These are phyloP conservation scores for Alnus rubra DNA, from an alignment of 306 rosid species.

Conservation along the genomic window DNA sequence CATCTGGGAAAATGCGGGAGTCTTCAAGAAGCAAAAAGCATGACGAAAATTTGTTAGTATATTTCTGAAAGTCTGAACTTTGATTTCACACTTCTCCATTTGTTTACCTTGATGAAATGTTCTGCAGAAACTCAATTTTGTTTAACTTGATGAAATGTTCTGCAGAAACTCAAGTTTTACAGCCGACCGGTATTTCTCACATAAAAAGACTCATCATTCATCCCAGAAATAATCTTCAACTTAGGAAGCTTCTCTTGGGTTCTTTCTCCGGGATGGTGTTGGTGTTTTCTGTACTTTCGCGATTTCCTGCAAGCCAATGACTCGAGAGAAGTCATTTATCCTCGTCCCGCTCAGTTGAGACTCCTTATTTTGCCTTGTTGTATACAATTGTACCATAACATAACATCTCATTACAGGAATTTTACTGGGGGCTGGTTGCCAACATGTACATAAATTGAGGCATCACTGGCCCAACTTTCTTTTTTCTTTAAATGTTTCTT, in stretches of 20 bases:
- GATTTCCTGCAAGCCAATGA: neutral
- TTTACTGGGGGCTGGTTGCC: constrained; percentile 10
- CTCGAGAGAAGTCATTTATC: constrained; percentile 1
- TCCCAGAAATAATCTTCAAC: constrained; percentile 24
- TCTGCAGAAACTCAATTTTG: constrained; percentile 24
- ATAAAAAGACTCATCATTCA: constrained; percentile 37
- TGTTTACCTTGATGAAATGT: constrained; percentile 5
- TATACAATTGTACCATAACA: constrained; percentile 16
- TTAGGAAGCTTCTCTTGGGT: constrained; percentile 12
- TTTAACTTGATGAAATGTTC: too few species aligned
- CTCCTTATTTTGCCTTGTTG: constrained; percentile 13
- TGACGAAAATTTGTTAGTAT: constrained; percentile 30
- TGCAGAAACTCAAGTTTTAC: constrained; percentile 26
- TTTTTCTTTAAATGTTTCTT: neutral
- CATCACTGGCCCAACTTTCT: constrained; percentile 14
- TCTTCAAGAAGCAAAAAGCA: constrained; percentile 38
- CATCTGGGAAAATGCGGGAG: constrained; percentile 24
- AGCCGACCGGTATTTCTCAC: constrained; percentile 19
- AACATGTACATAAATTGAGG: constrained; percentile 39
- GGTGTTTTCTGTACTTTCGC: neutral
- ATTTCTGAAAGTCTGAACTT: neutral
- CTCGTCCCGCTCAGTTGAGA: constrained; percentile 9
- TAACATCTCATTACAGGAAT: neutral
- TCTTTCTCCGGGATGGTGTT: constrained; percentile 2
- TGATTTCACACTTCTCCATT: neutral